These are phyloP conservation scores for Lasiosphaeriaceae sp. DNA, from an alignment of 495 filamentous ascomycete species.

Conservation along the genomic window DNA sequence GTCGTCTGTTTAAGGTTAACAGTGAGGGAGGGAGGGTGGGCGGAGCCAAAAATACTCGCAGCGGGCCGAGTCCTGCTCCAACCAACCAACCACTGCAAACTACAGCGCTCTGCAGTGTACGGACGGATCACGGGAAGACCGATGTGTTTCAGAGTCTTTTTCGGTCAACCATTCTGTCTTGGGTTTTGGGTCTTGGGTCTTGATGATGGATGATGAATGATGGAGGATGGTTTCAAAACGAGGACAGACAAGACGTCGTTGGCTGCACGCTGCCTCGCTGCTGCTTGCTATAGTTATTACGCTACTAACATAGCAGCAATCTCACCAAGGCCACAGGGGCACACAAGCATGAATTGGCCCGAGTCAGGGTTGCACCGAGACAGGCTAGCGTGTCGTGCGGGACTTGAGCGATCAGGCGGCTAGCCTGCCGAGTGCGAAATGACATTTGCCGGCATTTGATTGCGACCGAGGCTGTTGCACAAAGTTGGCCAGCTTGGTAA, in stretches of 20 bases:
- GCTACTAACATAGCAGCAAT: too few relatives aligned
- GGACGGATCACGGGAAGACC: too few relatives aligned
- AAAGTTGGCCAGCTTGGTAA: not conserved
- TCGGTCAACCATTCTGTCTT: too few relatives aligned
- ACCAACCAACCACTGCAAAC: too few relatives aligned
- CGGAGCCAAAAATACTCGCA: slow-evolving; percentile 22
- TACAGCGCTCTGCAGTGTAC: too few relatives aligned
- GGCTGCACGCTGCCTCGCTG: too few relatives aligned
- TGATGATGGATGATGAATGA: not conserved
- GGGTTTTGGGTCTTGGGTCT: not conserved
- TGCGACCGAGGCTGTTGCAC: not conserved
- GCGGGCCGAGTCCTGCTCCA: slow-evolving; percentile 1
- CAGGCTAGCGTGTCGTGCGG: slow-evolving; percentile 4
- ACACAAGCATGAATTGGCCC: not conserved
- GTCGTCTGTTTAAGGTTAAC: slow-evolving; percentile 37
- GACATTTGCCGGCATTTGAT: not conserved
- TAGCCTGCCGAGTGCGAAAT: slow-evolving; percentile 2
- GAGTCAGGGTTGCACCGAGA: not conserved
- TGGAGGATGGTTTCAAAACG: too few relatives aligned
- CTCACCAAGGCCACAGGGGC: not conserved
- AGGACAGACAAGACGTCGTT: too few relatives aligned
- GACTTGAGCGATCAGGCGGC: slow-evolving; percentile 4
- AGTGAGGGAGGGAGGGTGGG: slow-evolving; percentile 4
- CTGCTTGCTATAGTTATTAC: too few relatives aligned
- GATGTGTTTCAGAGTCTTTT: too few relatives aligned